Percentiles rank a stretch among this genome's conserved stretches.
Evolutionary conservation across 2,329 filamentous ascomycete species (phyloP).

Genomic region (Cladosporium austrohemisphaericum): DNA sequence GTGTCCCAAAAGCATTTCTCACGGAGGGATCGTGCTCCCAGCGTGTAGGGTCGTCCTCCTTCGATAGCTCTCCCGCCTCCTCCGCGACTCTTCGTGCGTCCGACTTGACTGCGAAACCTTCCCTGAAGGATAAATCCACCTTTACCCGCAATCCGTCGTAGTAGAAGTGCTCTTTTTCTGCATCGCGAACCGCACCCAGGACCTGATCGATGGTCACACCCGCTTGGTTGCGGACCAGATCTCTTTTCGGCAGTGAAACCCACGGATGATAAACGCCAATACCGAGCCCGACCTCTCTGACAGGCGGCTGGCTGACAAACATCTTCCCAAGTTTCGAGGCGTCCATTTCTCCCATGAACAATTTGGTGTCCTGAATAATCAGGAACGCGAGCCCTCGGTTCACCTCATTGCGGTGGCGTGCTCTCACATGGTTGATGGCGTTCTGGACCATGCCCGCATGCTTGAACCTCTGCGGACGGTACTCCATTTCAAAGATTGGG

Average conservation of each 20-base stretch:
- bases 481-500: neutral
- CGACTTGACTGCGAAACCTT: neutral
- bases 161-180: neutral
- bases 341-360: too few relatives aligned
- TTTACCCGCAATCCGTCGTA: too few relatives aligned
- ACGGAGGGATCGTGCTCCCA: neutral
- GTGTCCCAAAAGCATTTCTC: too few relatives aligned
- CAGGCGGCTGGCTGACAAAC: neutral
- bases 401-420: too few relatives aligned
- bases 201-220: neutral
- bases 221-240: neutral
- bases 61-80: neutral
- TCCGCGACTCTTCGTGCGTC: neutral
- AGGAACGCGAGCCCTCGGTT: neutral
- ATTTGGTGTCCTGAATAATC: neutral
- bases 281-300: neutral
- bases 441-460: neutral
- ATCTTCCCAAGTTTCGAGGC: neutral
- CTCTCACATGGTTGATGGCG: neutral
- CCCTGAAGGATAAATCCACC: neutral
- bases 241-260: too few relatives aligned
- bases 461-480: neutral
- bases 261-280: too few relatives aligned
- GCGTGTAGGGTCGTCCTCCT: neutral
- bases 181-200: neutral